Conservation (phyloP, 345 rosid species). For the Raphanus sativus region DNA sequence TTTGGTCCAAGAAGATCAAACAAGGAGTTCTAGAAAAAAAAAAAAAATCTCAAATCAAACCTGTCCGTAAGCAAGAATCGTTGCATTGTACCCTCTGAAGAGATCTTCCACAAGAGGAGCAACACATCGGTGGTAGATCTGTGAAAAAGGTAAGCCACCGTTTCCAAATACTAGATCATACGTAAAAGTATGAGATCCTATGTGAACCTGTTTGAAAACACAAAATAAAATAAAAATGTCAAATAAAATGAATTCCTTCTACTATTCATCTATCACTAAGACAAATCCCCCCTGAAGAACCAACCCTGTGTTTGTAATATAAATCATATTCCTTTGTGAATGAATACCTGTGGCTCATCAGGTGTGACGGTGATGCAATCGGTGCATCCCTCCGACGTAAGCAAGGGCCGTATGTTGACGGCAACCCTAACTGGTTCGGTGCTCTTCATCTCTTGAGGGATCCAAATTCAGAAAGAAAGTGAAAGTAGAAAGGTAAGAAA, state of each 20-base stretch:
- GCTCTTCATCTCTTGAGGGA: not conserved
- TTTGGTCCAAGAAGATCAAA: not conserved
- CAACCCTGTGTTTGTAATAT: not conserved
- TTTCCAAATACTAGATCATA: not conserved
- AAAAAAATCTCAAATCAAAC: not conserved
- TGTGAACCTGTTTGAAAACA: not conserved
- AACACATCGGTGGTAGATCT: not conserved
- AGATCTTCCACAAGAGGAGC: not conserved
- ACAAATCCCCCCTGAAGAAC: too few species aligned
- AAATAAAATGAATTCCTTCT: too few species aligned
- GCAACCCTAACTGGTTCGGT: not conserved
- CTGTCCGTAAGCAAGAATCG: not conserved
- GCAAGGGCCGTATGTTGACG: not conserved
- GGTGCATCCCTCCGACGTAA: not conserved
- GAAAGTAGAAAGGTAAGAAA: not conserved
- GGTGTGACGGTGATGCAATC: not conserved
- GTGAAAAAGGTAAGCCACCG: not conserved
- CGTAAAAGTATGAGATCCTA: not conserved
- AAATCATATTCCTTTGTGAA: too few species aligned
- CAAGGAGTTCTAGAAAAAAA: not conserved
- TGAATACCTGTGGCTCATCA: not conserved
- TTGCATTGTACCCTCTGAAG: not conserved
- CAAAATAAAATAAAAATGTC: not conserved
- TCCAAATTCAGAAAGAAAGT: not conserved
- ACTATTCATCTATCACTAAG: not conserved